Conservation (phyloP, 352 stramenopile species). For the Thalassiosira mediterranea region DNA sequence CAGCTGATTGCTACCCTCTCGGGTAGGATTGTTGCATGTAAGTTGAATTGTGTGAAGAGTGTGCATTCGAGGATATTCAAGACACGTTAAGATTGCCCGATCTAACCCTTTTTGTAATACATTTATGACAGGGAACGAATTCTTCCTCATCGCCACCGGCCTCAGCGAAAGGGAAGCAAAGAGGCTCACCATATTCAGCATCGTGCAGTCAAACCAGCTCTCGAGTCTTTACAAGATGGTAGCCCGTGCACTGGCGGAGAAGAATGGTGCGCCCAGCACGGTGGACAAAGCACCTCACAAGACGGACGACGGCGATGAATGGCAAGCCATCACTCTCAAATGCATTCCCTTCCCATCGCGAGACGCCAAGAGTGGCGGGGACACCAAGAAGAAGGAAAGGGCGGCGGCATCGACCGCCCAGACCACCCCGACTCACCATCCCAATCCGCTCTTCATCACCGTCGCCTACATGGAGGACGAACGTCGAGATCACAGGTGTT, state of each 20-base stretch:
- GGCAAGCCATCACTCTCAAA: slow-evolving; percentile 32
- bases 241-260: slow-evolving; percentile 48
- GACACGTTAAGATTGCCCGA: not conserved
- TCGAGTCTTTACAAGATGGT: slow-evolving; percentile 79
- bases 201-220: slow-evolving; percentile 71
- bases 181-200: slow-evolving; percentile 74
- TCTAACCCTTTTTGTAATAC: not conserved
- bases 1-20: slow-evolving; percentile 76
- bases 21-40: slow-evolving; percentile 70
- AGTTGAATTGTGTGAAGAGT: slow-evolving; percentile 20
- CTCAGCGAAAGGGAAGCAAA: slow-evolving; percentile 55
- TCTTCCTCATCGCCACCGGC: slow-evolving; percentile 68
- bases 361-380: too few relatives aligned
- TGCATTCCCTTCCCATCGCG: slow-evolving; percentile 28
- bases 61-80: not conserved
- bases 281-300: too few relatives aligned
- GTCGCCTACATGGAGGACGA: slow-evolving; percentile 70
- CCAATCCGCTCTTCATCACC: slow-evolving; percentile 38
- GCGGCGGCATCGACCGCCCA: too few relatives aligned
- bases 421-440: too few relatives aligned
- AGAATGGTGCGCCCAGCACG: not conserved
- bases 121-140: slow-evolving; percentile 61
- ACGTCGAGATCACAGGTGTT: slow-evolving; percentile 67
- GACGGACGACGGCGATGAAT: slow-evolving; percentile 5
- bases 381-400: slow-evolving; percentile 26